Percentiles rank a stretch among this genome's conserved stretches.
phyloP scores from a whole-genome alignment of 305 asterid genomes.

The Salvia sclarea region DNA sequence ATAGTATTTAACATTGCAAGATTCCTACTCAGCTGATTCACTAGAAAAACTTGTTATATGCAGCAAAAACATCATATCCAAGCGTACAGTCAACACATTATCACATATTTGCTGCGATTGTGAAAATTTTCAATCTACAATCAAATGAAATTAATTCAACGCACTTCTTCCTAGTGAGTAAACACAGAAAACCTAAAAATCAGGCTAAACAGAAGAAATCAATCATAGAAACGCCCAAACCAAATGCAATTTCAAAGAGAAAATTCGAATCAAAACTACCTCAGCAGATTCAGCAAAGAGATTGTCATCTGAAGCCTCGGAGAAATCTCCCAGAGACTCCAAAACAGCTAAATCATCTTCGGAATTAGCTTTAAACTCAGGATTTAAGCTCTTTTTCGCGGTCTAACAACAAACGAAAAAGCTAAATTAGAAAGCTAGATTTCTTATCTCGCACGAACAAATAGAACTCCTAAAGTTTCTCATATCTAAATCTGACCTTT shows the following conservation, averaged over 20 bases:
- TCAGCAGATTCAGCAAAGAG: constrained; percentile 42
- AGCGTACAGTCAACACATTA: constrained; percentile 1
- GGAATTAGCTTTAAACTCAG: constrained; percentile 39
- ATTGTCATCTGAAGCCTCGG: constrained; percentile 41
- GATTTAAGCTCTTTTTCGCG: constrained; percentile 46
- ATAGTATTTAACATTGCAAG: background rate
- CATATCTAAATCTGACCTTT: constrained; percentile 39
- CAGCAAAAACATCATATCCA: background rate
- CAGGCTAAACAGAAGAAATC: background rate
- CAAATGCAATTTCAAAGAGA: background rate
- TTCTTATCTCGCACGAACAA: background rate
- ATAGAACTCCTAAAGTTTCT: background rate
- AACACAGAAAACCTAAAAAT: background rate
- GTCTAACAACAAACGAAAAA: constrained; percentile 36
- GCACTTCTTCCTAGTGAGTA: background rate
- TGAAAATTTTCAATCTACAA: background rate
- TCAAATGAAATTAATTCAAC: background rate
- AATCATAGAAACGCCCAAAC: constrained; percentile 4
- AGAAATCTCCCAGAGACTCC: constrained; percentile 41
- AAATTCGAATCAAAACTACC: constrained; percentile 39
- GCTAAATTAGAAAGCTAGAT: background rate
- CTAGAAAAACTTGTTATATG: background rate
- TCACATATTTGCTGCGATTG: background rate
- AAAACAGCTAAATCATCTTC: constrained; percentile 41
- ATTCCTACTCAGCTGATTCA: constrained; percentile 3